phyloP scores from a whole-genome alignment of 2,329 filamentous ascomycete genomes.

The Pseudogymnoascus sp. region DNA sequence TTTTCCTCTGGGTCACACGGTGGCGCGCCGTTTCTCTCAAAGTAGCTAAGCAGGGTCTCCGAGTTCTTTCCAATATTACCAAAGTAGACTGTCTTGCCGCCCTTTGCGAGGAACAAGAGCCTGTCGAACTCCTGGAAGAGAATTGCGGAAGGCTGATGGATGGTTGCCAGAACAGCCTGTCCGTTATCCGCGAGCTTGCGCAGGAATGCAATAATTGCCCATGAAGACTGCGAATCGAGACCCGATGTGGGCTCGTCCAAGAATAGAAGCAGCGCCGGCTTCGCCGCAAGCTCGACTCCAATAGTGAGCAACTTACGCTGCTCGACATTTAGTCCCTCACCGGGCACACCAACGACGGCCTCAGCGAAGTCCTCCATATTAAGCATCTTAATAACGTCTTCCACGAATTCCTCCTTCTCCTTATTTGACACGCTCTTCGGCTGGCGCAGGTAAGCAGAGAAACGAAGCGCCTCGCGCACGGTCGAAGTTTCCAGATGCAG shows the following conservation, averaged over 20 bases:
- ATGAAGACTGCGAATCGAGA: conserved; percentile 87
- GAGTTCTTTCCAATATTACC: conserved; percentile 57
- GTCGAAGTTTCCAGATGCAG: conserved; percentile 77
- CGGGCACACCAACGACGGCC: conserved; percentile 82
- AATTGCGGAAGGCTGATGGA: conserved; percentile 90
- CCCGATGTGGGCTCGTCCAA: conserved; percentile 93
- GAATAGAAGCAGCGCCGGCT: conserved; percentile 81
- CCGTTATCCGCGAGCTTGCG: conserved; percentile 84
- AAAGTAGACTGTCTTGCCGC: conserved; percentile 74
- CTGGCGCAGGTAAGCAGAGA: conserved; percentile 80
- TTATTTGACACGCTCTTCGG: conserved; percentile 60
- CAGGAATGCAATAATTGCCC: conserved; percentile 81
- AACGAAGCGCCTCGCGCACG: conserved; percentile 79
- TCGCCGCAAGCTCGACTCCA: conserved; percentile 90
- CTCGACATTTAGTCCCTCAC: conserved; percentile 71
- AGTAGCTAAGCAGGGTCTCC: conserved; percentile 45
- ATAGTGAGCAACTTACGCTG: conserved; percentile 76
- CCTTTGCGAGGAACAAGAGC: conserved; percentile 67
- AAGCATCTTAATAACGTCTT: conserved; percentile 83
- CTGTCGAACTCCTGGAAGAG: conserved; percentile 86
- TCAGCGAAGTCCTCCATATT: conserved; percentile 89
- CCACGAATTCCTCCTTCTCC: conserved; percentile 82
- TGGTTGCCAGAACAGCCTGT: conserved; percentile 87
- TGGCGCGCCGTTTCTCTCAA: conserved; percentile 61
- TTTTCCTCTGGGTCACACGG: conserved; percentile 62